Conservation (phyloP, 176 grass and related monocot genomes). For the Triticum timopheevii region DNA sequence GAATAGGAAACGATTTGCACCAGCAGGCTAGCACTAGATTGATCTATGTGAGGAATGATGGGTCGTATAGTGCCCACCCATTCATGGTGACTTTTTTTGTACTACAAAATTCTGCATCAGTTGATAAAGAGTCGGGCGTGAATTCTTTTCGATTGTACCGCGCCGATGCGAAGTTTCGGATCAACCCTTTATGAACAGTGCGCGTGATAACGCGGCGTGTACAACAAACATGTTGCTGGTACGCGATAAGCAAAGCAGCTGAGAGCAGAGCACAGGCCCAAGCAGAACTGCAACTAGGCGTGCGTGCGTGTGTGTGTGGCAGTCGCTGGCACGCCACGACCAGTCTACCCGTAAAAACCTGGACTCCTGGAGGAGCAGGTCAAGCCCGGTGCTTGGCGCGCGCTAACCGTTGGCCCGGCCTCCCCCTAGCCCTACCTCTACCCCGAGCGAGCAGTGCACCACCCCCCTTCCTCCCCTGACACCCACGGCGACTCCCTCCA, state of each 20-base stretch:
- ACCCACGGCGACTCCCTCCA: constrained; percentile 16
- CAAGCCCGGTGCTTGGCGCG: not conserved
- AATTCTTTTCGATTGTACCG: no score
- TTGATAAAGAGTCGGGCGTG: no score
- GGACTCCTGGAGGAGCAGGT: not conserved
- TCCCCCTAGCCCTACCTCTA: not conserved
- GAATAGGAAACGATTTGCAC: not conserved
- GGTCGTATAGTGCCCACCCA: not conserved
- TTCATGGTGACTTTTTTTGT: not conserved
- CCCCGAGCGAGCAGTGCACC: constrained; percentile 2
- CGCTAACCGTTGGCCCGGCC: not conserved
- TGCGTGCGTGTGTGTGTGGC: not conserved
- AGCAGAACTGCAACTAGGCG: not conserved
- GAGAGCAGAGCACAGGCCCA: not conserved
- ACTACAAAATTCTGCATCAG: not conserved
- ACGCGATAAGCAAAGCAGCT: not conserved
- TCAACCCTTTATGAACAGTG: no score
- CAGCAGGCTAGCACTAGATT: not conserved
- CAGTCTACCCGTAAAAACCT: not conserved
- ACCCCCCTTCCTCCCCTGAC: not conserved
- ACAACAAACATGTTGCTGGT: not conserved
- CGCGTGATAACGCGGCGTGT: not conserved
- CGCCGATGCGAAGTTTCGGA: no score
- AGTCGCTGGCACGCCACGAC: not conserved
- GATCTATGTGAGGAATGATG: not conserved